Evolutionary conservation across 768 basidiomycete species (phyloP), one percentile per base, ranked within the genome.

Genomic region (Trametes elegans): DNA sequence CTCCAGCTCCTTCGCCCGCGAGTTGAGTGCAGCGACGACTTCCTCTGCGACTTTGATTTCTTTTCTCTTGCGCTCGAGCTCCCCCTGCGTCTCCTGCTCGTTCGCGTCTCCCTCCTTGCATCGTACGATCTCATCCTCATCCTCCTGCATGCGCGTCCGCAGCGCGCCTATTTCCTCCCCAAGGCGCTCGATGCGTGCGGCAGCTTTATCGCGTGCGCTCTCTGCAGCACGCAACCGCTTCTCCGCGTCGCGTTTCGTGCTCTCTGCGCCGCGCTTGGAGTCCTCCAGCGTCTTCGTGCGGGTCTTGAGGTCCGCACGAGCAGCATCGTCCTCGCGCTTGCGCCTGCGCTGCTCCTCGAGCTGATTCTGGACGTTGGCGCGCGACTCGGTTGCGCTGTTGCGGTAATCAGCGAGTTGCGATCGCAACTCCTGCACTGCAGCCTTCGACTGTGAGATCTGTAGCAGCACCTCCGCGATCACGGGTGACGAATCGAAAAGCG

Each of bases 251-350:
- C 84, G 80, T 66, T 84, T 88, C 47, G 76, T 71, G 46, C 81
- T 76, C 71, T 99, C 97, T 10, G 93, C 92, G 26, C 75, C 75
- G 28, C 96, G 85, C 70, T 87, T 90, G 49, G 83, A 74, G 68
- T 99, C 96, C 62, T 99, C 96, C 2, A 98, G 74, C 2, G 76
- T 69, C 72, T 95, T 96, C 43, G 89, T 90, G 44, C 87, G 85
- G n/a, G 79, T 70, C 70, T 93, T 94, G 51, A 90, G 73, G 66
- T 97, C 94, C 21, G 79, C 71, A 47, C 90, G 82, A 21, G 81
- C 79, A 3, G 76, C 75, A 63, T 99, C 96, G 67, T 98, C 96
- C 59, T 87, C 81, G 35, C 87, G 87, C 69, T 90, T 93, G 55
- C 79, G 76, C 42, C 79, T 80, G 24, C 93, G 83, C 45, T 87